A percentile compares a stretch with the other conserved stretches of the same genome.
Evolutionary conservation across 192 early-diverging fungal genomes (phyloP).

Genomic region (Backusella luteola): DNA sequence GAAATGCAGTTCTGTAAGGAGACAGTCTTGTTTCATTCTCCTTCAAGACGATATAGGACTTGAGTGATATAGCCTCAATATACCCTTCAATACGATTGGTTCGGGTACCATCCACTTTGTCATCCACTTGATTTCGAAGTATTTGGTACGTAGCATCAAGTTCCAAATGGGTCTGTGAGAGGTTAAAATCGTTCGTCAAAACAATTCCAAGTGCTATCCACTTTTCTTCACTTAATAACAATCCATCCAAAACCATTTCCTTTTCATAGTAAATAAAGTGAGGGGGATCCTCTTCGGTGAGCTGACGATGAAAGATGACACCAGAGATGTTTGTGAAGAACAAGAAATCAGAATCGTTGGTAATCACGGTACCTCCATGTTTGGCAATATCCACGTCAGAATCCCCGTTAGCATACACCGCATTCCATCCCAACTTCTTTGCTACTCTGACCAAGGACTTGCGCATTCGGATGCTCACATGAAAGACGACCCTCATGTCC

Average conservation of each 20-base stretch:
- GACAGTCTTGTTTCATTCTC: background rate
- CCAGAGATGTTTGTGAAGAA: background rate
- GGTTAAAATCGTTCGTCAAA: background rate
- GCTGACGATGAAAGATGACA: background rate
- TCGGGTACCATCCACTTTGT: background rate
- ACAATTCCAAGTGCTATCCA: background rate
- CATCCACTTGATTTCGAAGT: background rate
- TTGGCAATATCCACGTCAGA: background rate
- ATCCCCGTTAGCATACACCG: background rate
- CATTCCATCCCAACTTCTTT: background rate
- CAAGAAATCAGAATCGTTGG: background rate
- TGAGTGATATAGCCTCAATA: background rate
- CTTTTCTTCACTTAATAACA: background rate
- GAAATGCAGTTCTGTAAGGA: background rate
- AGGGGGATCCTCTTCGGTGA: background rate
- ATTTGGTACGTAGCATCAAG: background rate
- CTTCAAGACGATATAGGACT: background rate
- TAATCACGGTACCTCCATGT: background rate
- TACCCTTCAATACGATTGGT: no score
- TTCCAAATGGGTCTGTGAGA: background rate
- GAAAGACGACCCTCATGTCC: background rate
- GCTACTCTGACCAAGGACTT: background rate
- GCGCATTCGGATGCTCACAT: background rate
- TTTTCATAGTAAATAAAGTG: background rate
- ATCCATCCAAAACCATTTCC: background rate